Base-by-base conservation (phyloP, 1,139 yeast genomes). In the Yueomyces sp. region DNA sequence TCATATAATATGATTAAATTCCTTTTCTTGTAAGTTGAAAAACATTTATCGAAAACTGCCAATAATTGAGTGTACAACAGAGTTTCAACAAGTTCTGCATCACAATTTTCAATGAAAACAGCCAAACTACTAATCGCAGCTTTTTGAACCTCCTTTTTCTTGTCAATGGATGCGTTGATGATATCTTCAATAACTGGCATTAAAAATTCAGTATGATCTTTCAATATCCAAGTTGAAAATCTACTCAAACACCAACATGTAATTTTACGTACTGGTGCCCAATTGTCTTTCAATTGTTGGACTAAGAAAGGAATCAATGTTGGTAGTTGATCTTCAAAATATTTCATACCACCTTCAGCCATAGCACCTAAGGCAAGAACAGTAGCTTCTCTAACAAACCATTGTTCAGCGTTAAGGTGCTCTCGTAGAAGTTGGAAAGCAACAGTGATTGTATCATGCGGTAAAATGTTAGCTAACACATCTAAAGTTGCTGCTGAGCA, bases 211-310 rank as follows among this genome's bases (percentile, higher is more conserved):
- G 86, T 72, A 56, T 77, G 81, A 55, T 81, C 85, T 26, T 70
- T 70, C 42, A 81, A 72, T 25, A 89, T 82, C 96, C 96, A 89
- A 3, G 75, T 56, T 1, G 94, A 74, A 59, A 80, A 91, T 46
- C 97, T 72, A 37, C 95, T 82, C 41, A 91, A 66, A 0, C 97
- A 85, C 98, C 98, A 91, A 66, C 97, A 89, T 0, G 95, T 70
- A 43, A 91, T 91, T 61, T 86, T 95, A 51, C 97, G 73, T 7
- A 91, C 95, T 39, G 95, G 75, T 5, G 95, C 81, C 63, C 87
- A 83, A 11, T 66, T 63, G 60, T 89, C 96, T 44, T 70, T 70
- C 48, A 89, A 65, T 54, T 94, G 72, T 45, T 86, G 86, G 30
- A 87, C 89, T 48, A 91, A 69, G 56, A 81, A 89, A 36, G 95